Base-by-base conservation (phyloP, 2,329 filamentous ascomycete genomes). In the Nigrospora osmanthi region DNA sequence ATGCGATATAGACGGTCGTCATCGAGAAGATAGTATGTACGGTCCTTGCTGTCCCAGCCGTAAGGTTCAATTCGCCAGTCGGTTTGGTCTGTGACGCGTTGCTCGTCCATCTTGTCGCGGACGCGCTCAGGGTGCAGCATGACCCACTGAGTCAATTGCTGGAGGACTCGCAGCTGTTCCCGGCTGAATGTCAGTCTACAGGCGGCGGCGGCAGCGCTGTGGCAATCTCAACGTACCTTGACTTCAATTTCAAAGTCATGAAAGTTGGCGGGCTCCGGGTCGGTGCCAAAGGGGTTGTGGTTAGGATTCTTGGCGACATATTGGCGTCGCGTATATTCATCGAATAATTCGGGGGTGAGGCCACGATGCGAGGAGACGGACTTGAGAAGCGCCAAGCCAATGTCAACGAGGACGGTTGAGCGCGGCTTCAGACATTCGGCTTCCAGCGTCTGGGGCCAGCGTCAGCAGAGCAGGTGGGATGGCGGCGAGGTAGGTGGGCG, bases 291-390 rank as follows among this genome's bases (percentile, higher is more conserved):
- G 0, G 91, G 91, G 58, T 96, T 97, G 44, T 76, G 76, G 11
- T 78, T 64, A 3, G 89, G 85, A 2, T 85, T 83, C 67, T 89
- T 95, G n/a, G 83, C 76, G 43, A 85, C 67, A 62, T 89, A 98
- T 64, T 96, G 90, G 48, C 89, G 85, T 55, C 89, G 82, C 32
- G 89, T 85, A 61, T 96, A 95, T 58, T 96, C 89, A 60, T 97
- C 89, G 55, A 97, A 95, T 40, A 93, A 83, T 4, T 94, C 89
- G 43, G 75, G 79, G 2, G 85, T 94, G 40, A 97, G 72, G 51
- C 90, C 90, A 52, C 90, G 85, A 70, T 96, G 89, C 48, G 90
- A 95, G 31, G 93, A 96, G 41, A 96, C 83, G 61, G 86, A 89
- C 75, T 96, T 96, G 48, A 97, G 80, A 16, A 97, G 73, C 44